These are phyloP conservation scores for Lecanicillium sp. DNA, from an alignment of 2,329 filamentous ascomycete species.

Conservation along the genomic window DNA sequence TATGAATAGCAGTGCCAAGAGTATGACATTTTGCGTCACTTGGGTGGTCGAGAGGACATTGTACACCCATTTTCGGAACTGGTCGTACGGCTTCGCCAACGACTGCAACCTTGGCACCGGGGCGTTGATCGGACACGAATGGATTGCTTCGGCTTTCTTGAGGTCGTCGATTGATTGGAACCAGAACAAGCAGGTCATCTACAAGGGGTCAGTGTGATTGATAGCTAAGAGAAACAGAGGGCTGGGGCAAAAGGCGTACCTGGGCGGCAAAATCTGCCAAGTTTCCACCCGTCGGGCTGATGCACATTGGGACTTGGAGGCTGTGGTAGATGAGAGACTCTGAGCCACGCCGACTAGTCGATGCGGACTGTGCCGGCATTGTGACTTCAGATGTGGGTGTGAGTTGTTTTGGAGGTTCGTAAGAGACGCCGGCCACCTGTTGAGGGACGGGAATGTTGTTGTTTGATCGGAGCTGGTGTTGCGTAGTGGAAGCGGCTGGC, in stretches of 20 bases:
- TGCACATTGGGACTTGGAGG: slow-evolving; percentile 66
- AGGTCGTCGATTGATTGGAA: slow-evolving; percentile 84
- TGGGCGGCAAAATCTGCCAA: slow-evolving; percentile 78
- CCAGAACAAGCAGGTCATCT: slow-evolving; percentile 98
- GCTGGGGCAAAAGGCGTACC: slow-evolving; percentile 36
- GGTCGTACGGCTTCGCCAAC: slow-evolving; percentile 67
- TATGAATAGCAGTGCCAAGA: slow-evolving; percentile 85
- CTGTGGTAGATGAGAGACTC: slow-evolving; percentile 47
- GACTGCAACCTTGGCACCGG: slow-evolving; percentile 49
- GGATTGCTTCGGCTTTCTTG: slow-evolving; percentile 60
- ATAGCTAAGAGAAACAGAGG: not conserved
- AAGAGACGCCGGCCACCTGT: slow-evolving; percentile 4
- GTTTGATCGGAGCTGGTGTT: slow-evolving; percentile 1
- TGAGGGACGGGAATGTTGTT: slow-evolving; percentile 1
- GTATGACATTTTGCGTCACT: slow-evolving; percentile 89
- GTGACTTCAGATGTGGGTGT: slow-evolving; percentile 27
- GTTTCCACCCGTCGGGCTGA: slow-evolving; percentile 68
- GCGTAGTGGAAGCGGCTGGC: slow-evolving; percentile 5
- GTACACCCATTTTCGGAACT: slow-evolving; percentile 90
- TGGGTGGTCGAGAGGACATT: slow-evolving; percentile 89
- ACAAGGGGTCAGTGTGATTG: slow-evolving; percentile 1
- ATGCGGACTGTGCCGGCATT: slow-evolving; percentile 9
- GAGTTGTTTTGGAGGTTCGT: slow-evolving; percentile 26
- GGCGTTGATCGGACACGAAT: slow-evolving; percentile 29
- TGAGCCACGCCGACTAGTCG: slow-evolving; percentile 28